Evolutionary conservation across 257 asterid species (phyloP).

Genomic region (Craterostigma plantagineum): DNA sequence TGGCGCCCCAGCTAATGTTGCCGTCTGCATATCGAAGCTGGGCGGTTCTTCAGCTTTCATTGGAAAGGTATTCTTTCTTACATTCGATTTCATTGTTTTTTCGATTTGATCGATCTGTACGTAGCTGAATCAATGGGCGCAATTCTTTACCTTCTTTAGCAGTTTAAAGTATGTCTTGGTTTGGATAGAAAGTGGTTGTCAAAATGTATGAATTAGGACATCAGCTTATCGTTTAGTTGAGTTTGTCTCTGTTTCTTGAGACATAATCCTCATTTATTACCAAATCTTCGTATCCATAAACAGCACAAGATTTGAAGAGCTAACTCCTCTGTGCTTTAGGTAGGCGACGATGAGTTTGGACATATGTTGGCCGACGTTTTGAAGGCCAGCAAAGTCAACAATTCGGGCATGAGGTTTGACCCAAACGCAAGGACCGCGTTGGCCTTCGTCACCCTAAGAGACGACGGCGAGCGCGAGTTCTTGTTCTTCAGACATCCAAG

Average conservation of each 20-base stretch:
- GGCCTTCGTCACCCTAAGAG: constrained; percentile 86
- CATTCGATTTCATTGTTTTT: not conserved
- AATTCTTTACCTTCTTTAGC: no score
- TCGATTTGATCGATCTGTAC: not conserved
- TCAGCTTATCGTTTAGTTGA: no score
- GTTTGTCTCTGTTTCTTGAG: no score
- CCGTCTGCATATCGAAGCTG: constrained; percentile 92
- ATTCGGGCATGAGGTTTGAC: constrained; percentile 83
- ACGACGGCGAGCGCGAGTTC: constrained; percentile 95
- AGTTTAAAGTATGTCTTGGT: no score
- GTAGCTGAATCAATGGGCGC: not conserved
- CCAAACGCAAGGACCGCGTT: constrained; percentile 97
- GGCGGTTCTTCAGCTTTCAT: constrained; percentile 94
- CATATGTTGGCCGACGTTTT: constrained; percentile 90
- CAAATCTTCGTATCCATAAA: no score
- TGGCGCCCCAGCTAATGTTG: constrained; percentile 99
- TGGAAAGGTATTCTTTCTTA: constrained; percentile 48
- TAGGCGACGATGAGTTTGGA: constrained; percentile 97
- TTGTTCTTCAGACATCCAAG: constrained; percentile 97
- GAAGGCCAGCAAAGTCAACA: constrained; percentile 79
- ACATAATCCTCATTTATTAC: no score
- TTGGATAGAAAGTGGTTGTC: no score
- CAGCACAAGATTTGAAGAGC: no score
- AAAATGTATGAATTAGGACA: no score
- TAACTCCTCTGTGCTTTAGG: constrained; percentile 35